phyloP scores from a whole-genome alignment of 2,329 filamentous ascomycete genomes.

The Helminthosporium solani region DNA sequence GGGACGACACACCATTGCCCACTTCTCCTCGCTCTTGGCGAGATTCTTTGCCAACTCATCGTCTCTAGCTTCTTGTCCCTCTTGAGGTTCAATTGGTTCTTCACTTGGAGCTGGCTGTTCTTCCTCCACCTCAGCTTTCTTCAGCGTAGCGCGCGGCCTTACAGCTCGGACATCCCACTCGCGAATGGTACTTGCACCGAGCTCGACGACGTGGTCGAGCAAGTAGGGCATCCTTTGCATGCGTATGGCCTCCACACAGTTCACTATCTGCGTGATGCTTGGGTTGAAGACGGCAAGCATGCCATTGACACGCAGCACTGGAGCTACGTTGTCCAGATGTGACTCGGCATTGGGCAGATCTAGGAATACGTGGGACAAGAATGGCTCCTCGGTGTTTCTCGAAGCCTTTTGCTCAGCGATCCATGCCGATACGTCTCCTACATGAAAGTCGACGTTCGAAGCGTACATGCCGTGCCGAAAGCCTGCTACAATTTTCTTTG shows the following conservation, averaged over 20 bases:
- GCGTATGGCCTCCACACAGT: constrained; percentile 59
- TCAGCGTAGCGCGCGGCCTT: constrained; percentile 39
- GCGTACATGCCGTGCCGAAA: constrained; percentile 72
- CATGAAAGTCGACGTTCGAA: constrained; percentile 71
- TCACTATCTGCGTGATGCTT: constrained; percentile 74
- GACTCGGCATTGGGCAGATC: constrained; percentile 67
- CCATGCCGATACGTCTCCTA: constrained; percentile 66
- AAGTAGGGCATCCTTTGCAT: constrained; percentile 57
- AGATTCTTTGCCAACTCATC: constrained; percentile 29
- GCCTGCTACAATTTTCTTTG: constrained; percentile 62
- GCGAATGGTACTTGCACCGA: constrained; percentile 56
- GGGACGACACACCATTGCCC: constrained; percentile 42
- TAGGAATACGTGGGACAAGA: constrained; percentile 70
- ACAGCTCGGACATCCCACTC: constrained; percentile 65
- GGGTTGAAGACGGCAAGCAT: constrained; percentile 71
- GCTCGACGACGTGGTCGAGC: constrained; percentile 62
- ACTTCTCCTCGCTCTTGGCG: constrained; percentile 30
- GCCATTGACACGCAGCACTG: constrained; percentile 65
- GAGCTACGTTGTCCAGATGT: constrained; percentile 53
- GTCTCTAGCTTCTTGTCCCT: constrained; percentile 28
- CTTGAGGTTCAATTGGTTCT: constrained; percentile 16
- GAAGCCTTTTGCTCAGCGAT: constrained; percentile 50
- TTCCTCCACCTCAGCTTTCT: constrained; percentile 18
- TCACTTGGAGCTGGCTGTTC: constrained; percentile 4
- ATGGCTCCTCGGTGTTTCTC: constrained; percentile 50